Base-by-base conservation (phyloP, 495 filamentous ascomycete species). In the Mytilinidion resinicola region DNA sequence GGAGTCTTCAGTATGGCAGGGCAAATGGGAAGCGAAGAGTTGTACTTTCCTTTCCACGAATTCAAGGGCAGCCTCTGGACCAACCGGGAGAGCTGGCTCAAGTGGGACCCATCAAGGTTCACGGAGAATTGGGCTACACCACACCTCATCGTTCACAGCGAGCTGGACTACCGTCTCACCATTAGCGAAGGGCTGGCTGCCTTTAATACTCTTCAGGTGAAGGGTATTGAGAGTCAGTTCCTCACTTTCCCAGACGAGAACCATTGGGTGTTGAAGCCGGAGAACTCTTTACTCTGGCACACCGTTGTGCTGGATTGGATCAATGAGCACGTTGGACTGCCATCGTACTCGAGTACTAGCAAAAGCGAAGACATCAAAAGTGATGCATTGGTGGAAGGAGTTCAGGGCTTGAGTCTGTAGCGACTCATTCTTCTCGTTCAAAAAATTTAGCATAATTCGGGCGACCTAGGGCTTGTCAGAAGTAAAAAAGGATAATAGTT, bases 201-300 rank as follows among this genome's bases (percentile, higher is more conserved):
- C 14, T 96, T 97, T 70, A 93, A 96, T 61, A 84, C 91, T 14
- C 75, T 97, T 43, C 92, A 97, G 74, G 82, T 78, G 6, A 76
- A 78, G 57, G 82, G 81, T 12, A 76, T 90, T 0, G 84, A 85
- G 20, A 92, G 87, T 67, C 80, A 78, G 68, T 77, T 89, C 67
- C 69, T 97, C 61, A 88, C 84, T 5, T 97, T 96, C 69, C 89
- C 90, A 0, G 90, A 96, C 69, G 83, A 86, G 64, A 85, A 85
- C 53, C 78, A 95, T 73, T 97, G 89, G 88, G 91, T 97, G 19
- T 65, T 96, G 43, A 91, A 95, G 67, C 89, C 85, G 2, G 92
- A 97, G 69, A 97, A 96, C 69, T 85, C 83, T 9, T 73, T 96
- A 20, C 76, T 93, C 43, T 97, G 92, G 92, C 90, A 96, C 69